Evolutionary conservation across 2,329 filamentous ascomycete genomes (phyloP).

Genomic region (Orbilia quercus): DNA sequence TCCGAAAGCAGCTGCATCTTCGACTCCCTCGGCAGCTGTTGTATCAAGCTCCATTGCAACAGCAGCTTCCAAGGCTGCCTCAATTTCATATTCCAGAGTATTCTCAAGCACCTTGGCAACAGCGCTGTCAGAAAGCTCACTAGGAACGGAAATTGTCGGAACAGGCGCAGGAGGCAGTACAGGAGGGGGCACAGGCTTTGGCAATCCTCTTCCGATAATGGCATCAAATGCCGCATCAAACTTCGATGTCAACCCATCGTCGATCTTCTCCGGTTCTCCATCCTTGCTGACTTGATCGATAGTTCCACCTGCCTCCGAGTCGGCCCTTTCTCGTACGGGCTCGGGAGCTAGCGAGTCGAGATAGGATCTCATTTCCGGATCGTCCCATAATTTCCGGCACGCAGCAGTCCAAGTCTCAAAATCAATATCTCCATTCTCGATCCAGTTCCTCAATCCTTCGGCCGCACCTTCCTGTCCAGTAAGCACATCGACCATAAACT

Average conservation of each 20-base stretch:
- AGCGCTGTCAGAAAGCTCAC: neutral
- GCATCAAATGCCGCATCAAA: conserved; percentile 53
- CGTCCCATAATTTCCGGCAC: conserved; percentile 46
- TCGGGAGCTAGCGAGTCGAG: conserved; percentile 40
- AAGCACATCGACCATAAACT: conserved; percentile 39
- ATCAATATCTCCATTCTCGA: conserved; percentile 47
- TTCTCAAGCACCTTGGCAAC: conserved; percentile 17
- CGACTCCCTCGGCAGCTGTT: conserved; percentile 6
- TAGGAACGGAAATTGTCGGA: neutral
- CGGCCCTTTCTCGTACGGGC: neutral
- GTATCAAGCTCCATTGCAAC: conserved; percentile 5
- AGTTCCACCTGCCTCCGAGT: too few relatives aligned
- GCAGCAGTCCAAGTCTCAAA: conserved; percentile 45
- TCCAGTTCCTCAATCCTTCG: conserved; percentile 41
- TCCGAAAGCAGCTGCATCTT: neutral
- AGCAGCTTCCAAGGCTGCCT: conserved; percentile 27
- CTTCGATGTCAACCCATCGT: conserved; percentile 42
- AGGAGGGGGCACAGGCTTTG: conserved; percentile 17
- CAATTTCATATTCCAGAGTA: conserved; percentile 16
- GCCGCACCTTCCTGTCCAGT: conserved; percentile 45
- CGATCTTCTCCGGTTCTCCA: conserved; percentile 11
- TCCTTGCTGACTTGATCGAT: neutral
- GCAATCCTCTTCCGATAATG: conserved; percentile 27
- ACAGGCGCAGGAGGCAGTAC: neutral
- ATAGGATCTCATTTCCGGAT: conserved; percentile 41